Base-by-base conservation (phyloP, 192 early-diverging fungal species). In the Entomortierella chlamydospora region DNA sequence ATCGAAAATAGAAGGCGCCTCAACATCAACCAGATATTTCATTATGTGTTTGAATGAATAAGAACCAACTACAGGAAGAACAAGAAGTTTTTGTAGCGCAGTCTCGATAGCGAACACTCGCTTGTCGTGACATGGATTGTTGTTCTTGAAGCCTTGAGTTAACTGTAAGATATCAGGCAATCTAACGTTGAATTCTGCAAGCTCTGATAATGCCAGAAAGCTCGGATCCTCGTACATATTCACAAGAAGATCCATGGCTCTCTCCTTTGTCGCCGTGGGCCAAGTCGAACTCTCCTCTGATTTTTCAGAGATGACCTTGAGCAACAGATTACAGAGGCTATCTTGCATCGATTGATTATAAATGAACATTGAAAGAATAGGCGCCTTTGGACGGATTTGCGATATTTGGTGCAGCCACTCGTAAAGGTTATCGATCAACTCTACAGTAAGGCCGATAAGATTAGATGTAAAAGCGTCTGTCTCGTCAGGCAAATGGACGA, bases 221-320 rank as follows among this genome's bases (percentile, higher is more conserved):
- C 52, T 50, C 7, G 76, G 45, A 45, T 66, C 76, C 49, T 79
- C 67, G 15, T 66, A 79, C 62, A 79, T 43, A 37, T 79, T 79
- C 13, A 41, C 43, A 10, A 79, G 42, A 7, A 79, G 15, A 22
- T 64, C 61, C 57, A 70, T 58, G 1, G 76, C 67, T 1, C 68
- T 61, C 22, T 31, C 47, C 42, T 61, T 79, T 1, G 52, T 66
- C 17, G 55, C 26, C 0, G 39, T 11, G 4, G 20, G 31, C 73
- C 73, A 78, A 0, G 20, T 39, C 3, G 25, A 34, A 1, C 17
- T 41, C 29, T 28, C n/a, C 0, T 29, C 34, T n/a, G 22, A 8
- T 29, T 50, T 50, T 0, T 13, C 26, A 7, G 62, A 59, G 8
- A 79, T 39, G 12, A 79, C 51, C 13, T 50, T 78, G 26, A 78